These are phyloP conservation scores for Globisporangium recalcitrans DNA, from an alignment of 352 stramenopile species.

Conservation along the genomic window DNA sequence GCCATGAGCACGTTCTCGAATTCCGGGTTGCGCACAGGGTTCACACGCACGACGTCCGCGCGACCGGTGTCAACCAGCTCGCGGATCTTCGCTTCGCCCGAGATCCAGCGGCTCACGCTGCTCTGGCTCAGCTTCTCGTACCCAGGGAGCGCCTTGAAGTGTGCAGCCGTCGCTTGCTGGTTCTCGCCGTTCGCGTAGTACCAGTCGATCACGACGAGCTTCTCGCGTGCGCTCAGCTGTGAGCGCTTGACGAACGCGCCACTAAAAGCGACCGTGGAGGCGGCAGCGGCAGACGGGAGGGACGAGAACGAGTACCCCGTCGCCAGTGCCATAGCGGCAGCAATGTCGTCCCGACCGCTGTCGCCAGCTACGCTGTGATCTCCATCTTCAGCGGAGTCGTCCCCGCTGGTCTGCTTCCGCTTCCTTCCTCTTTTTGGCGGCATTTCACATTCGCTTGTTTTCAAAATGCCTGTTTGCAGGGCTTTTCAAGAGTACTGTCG, in stretches of 20 bases:
- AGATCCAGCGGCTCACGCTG: constrained; percentile 21
- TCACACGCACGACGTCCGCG: constrained; percentile 11
- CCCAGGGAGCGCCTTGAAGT: constrained; percentile 12
- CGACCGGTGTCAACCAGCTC: constrained; percentile 8
- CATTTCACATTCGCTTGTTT: too few species aligned
- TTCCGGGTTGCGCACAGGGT: constrained; percentile 16
- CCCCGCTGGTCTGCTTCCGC: too few species aligned
- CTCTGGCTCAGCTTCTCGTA: constrained; percentile 21
- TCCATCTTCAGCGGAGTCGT: too few species aligned
- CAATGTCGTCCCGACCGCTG: neutral
- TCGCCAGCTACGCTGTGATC: too few species aligned
- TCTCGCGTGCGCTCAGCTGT: constrained; percentile 17
- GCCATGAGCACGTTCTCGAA: constrained; percentile 19
- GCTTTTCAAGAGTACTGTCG: too few species aligned
- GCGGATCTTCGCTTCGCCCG: constrained; percentile 18
- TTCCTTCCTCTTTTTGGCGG: too few species aligned
- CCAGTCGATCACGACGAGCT: constrained; percentile 18
- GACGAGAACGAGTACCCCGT: neutral
- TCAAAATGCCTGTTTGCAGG: too few species aligned
- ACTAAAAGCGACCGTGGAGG: too few species aligned
- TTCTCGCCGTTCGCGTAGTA: constrained; percentile 17
- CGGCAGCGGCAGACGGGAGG: neutral
- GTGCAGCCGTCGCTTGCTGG: constrained; percentile 13
- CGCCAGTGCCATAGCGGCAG: neutral
- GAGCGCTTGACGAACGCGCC: constrained; percentile 14